These are phyloP conservation scores for Lumnitzera littorea DNA, from an alignment of 345 rosid genomes.

Conservation along the genomic window DNA sequence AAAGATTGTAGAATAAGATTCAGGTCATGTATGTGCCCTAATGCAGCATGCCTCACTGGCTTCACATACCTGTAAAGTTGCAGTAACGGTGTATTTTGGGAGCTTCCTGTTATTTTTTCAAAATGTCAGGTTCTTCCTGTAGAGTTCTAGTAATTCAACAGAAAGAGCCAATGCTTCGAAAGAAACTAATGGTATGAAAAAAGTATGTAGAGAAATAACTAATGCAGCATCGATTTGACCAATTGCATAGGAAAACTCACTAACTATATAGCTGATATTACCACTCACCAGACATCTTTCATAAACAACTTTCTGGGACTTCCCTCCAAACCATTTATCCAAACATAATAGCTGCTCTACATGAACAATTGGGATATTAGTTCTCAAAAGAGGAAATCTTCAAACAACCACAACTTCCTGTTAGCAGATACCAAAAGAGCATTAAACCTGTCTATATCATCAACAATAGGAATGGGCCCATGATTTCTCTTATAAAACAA, in stretches of 20 bases:
- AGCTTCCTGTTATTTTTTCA: conserved; percentile 44
- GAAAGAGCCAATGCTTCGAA: not conserved
- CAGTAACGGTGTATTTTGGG: conserved; percentile 67
- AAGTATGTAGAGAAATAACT: not conserved
- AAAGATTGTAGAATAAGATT: too few species aligned
- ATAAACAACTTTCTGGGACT: conserved; percentile 47
- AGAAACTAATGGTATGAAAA: not conserved
- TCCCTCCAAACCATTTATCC: conserved; percentile 42
- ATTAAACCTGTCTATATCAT: conserved; percentile 54
- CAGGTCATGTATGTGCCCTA: too few species aligned
- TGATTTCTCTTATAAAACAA: conserved; percentile 93
- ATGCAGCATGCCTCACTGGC: too few species aligned
- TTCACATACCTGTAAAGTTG: conserved; percentile 66
- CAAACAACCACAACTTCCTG: not conserved
- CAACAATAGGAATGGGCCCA: conserved; percentile 86
- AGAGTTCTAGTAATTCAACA: not conserved
- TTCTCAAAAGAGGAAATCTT: not conserved
- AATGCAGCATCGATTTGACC: not conserved
- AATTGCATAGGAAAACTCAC: not conserved
- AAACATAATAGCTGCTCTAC: conserved; percentile 48
- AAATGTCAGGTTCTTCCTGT: not conserved
- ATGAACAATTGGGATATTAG: conserved; percentile 12
- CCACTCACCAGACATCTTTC: conserved; percentile 63
- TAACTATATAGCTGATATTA: not conserved
- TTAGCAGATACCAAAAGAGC: not conserved